Evolutionary conservation across 257 asterid species (phyloP).

Genomic region (Jasminum sambac): DNA sequence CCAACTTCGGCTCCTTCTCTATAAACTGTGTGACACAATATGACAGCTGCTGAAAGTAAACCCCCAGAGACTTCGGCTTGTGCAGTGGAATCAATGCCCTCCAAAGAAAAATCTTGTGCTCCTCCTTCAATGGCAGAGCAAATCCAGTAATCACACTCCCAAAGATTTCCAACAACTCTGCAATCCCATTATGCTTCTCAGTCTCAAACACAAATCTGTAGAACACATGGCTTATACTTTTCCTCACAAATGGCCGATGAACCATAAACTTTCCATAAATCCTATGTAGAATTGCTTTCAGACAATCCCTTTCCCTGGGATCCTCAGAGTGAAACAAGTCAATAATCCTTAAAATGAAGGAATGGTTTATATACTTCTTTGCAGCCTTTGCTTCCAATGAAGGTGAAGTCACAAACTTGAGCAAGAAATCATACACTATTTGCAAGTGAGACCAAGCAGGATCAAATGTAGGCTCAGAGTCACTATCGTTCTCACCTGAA

Average conservation of each 20-base stretch:
- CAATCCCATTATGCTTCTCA: slow-evolving; percentile 79
- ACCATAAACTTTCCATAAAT: slow-evolving; percentile 89
- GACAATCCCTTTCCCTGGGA: slow-evolving; percentile 90
- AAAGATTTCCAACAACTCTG: slow-evolving; percentile 83
- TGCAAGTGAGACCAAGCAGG: slow-evolving; percentile 92
- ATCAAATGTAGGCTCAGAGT: slow-evolving; percentile 76
- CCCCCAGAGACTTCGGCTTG: slow-evolving; percentile 78
- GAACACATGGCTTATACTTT: slow-evolving; percentile 71
- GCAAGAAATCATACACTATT: slow-evolving; percentile 77
- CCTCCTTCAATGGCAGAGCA: slow-evolving; percentile 87
- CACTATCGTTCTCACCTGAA: slow-evolving; percentile 57
- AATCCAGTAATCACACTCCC: slow-evolving; percentile 96
- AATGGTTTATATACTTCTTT: slow-evolving; percentile 71
- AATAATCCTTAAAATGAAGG: slow-evolving; percentile 58
- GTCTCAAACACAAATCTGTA: slow-evolving; percentile 70
- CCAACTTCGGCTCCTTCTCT: slow-evolving; percentile 87
- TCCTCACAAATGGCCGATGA: slow-evolving; percentile 79
- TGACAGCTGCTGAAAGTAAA: slow-evolving; percentile 79
- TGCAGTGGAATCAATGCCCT: slow-evolving; percentile 82
- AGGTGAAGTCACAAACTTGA: slow-evolving; percentile 69
- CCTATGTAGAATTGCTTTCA: slow-evolving; percentile 82
- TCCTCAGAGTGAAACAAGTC: slow-evolving; percentile 90
- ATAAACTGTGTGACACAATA: slow-evolving; percentile 80
- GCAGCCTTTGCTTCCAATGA: slow-evolving; percentile 72
- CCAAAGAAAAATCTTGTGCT: slow-evolving; percentile 80